Conservation (phyloP, 129 eudicot genomes). For the Flaveria bidentis region DNA sequence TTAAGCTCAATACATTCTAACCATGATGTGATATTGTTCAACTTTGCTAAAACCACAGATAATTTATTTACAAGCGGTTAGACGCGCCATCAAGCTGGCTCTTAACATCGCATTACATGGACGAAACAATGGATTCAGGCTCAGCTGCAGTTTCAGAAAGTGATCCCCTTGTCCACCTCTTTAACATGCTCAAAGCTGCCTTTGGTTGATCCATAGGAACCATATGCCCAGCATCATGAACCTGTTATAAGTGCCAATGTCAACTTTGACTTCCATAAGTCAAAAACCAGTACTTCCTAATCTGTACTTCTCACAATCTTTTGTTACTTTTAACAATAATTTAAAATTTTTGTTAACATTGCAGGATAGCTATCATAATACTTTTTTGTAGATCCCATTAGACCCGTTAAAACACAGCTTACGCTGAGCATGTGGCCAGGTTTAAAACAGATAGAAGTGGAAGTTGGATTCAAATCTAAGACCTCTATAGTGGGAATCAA, state of each 20-base stretch:
- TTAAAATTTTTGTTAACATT: neutral
- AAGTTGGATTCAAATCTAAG: too few species aligned
- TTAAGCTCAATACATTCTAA: constrained; percentile 3
- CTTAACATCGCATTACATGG: constrained; percentile 36
- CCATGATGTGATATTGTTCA: neutral
- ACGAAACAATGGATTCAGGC: constrained; percentile 45
- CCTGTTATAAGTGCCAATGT: constrained; percentile 40
- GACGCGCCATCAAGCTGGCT: constrained; percentile 9
- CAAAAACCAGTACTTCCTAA: neutral
- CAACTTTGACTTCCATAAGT: constrained; percentile 8
- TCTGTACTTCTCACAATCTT: neutral
- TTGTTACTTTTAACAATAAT: neutral
- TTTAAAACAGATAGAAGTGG: too few species aligned
- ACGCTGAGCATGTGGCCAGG: too few species aligned
- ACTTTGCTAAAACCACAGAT: constrained; percentile 11
- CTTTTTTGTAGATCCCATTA: too few species aligned
- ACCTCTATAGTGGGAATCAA: too few species aligned
- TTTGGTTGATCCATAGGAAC: constrained; percentile 99
- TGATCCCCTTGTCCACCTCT: constrained; percentile 69
- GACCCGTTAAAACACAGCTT: too few species aligned
- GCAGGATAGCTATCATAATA: neutral
- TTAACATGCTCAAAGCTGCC: constrained; percentile 81
- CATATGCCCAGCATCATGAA: constrained; percentile 95
- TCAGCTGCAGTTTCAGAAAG: constrained; percentile 43
- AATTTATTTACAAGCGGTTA: constrained; percentile 1